Evolutionary conservation across 1,139 yeast species (phyloP), one percentile per base, ranked within the genome.

Genomic region (Taphrina flavorubra): DNA sequence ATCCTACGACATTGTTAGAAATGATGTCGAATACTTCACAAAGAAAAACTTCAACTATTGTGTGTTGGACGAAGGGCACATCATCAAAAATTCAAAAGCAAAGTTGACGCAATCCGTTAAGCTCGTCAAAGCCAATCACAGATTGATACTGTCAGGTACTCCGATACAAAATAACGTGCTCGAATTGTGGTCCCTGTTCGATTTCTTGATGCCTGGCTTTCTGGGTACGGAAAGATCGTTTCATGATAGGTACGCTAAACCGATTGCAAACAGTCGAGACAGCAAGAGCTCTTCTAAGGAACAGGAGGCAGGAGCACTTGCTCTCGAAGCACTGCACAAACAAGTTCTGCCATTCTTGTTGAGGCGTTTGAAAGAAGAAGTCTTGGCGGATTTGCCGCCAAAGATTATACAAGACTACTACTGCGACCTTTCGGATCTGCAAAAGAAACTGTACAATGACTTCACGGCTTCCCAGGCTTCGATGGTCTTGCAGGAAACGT

Each of bases 121-220:
- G 77, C 81, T 83, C 71, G 81, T 94, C 39, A 82, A 83, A 70
- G 96, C 99, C 0, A 92, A 92, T 72, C 99, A 95, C 78, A 81
- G 99, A 68, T 83, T 95, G 72, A 88, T 95, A 51, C 82, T 95
- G 70, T 90, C 98, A 0, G 99, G 99, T 74, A 95, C 99, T 0
- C 99, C 99, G 36, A 94, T 95, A 75, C 99, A 95, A 78, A 95
- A 95, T 76, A 94, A 95, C 76, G 99, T 95, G 0, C 83, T 95
- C 62, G 99, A 95, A 77, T 81, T 95, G 71, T 95, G 99, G 99
- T 94, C 99, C 1, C 81, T 95, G 74, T 95, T 95, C 81, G 99
- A 95, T 78, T 95, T 92, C 78, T 82, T 95, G 77, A 95, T 95
- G 99, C 99, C 99, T 0, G 99, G 99, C 0, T 95, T 94, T 77